These are phyloP conservation scores for Xylariomycetidae sp. DNA, from an alignment of 2,329 filamentous ascomycete species.

Conservation along the genomic window DNA sequence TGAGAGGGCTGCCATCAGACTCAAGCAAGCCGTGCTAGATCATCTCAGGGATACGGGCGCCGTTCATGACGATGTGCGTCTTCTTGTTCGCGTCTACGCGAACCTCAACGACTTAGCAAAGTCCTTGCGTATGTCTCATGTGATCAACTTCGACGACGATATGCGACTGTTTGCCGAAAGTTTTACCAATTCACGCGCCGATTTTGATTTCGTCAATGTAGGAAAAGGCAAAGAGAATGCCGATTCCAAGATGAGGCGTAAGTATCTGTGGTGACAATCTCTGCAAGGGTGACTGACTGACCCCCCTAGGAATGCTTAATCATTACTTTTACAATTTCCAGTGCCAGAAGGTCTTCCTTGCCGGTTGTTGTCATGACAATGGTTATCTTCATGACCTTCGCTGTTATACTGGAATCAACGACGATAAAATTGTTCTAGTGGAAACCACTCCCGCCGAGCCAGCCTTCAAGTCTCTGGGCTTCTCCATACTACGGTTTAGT, in stretches of 20 bases:
- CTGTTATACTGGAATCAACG: slow-evolving; percentile 22
- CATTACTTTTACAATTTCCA: slow-evolving; percentile 29
- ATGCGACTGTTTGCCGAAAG: slow-evolving; percentile 29
- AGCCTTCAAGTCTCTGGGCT: slow-evolving; percentile 24
- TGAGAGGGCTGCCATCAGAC: slow-evolving; percentile 23
- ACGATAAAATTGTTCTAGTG: slow-evolving; percentile 23
- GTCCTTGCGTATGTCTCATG: slow-evolving; percentile 26
- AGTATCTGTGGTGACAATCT: slow-evolving; percentile 10
- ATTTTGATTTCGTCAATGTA: slow-evolving; percentile 31
- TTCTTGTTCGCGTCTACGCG: slow-evolving; percentile 29
- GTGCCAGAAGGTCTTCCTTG: slow-evolving; percentile 30
- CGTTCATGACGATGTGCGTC: slow-evolving; percentile 24
- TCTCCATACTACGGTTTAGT: slow-evolving; percentile 27
- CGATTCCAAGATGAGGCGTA: slow-evolving; percentile 29
- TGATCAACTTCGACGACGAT: slow-evolving; percentile 26
- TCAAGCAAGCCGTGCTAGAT: slow-evolving; percentile 28
- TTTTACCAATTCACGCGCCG: slow-evolving; percentile 29
- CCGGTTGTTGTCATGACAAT: slow-evolving; percentile 30
- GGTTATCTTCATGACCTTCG: slow-evolving; percentile 31
- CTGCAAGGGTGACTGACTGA: background rate
- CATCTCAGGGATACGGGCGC: slow-evolving; percentile 18
- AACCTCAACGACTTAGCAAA: slow-evolving; percentile 29
- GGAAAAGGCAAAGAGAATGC: slow-evolving; percentile 31
- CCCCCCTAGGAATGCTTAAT: slow-evolving; percentile 25
- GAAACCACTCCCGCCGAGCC: slow-evolving; percentile 30